Base-by-base conservation (phyloP, 2,329 filamentous ascomycete genomes). In the Thielaviopsis punctulata region DNA sequence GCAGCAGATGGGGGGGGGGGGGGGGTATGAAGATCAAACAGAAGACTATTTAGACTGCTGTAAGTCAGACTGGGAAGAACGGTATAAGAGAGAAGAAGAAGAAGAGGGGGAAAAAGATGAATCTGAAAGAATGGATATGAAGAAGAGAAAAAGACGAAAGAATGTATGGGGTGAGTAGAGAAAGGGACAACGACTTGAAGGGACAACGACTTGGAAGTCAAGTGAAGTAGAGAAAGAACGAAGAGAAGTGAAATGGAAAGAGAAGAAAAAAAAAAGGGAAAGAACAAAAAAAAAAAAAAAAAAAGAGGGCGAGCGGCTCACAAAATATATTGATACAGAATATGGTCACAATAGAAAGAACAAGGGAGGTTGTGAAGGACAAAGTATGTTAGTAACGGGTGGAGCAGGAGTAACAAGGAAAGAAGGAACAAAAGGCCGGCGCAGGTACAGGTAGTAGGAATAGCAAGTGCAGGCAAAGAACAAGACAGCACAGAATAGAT, bases 181-280 rank as follows among this genome's bases (percentile, higher is more conserved):
- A 43, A 53, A 47, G 49, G 33, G 51, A 41, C 18, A 39, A 46
- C 48, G 43, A 52, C 46, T 52, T 45, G 51, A 27, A 41, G 25
- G 39, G n/a, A n/a, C n/a, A n/a, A n/a, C n/a, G n/a, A n/a, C n/a
- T n/a, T 15, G 7, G 18, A 39, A 39, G 33, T 3, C 10, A 39
- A 39, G 33, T 39, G 27, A 51, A 48, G 46, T 53, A 49, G 45
- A 45, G 24, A 47, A 54, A 53, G 27, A 44, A 55, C 25, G 25
- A 53, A 45, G 50, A 27, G 47, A 41, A 19, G 30, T 43, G 45
- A 46, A 52, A 47, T 52, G 46, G 49, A 33, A 43, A 39, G 30
- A 51, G 48, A 52, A 52, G 48, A n/a, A n/a, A 53, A 54, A 27
- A 54, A 57, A 49, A 39, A 22, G 24, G 25, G 18, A 23, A 30